These are phyloP conservation scores for Chytridiales sp. DNA, from an alignment of 371 early-diverging fungal genomes.

Conservation along the genomic window DNA sequence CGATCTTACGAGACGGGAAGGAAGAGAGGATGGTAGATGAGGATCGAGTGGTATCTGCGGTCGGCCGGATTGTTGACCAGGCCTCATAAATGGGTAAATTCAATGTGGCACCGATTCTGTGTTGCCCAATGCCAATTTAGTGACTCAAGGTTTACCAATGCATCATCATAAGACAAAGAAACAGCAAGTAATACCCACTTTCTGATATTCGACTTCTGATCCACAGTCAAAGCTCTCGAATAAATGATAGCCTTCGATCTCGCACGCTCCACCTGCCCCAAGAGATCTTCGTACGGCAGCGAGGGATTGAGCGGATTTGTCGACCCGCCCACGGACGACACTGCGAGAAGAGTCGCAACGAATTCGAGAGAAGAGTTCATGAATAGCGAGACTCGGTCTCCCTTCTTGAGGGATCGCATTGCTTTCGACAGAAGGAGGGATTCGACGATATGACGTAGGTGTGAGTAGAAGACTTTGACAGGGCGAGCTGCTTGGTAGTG, in stretches of 20 bases:
- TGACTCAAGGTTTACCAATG: neutral
- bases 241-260: conserved; percentile 64
- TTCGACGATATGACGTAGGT: conserved; percentile 18
- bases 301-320: conserved; percentile 79
- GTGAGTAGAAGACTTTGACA: conserved; percentile 28
- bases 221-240: conserved; percentile 49
- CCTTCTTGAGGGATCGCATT: conserved; percentile 44
- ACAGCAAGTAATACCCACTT: neutral
- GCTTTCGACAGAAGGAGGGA: conserved; percentile 17
- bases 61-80: neutral
- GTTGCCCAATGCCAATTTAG: neutral
- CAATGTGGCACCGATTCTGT: neutral
- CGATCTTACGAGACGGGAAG: neutral
- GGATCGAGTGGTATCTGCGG: neutral
- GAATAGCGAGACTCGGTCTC: conserved; percentile 67
- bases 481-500: neutral
- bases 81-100: neutral
- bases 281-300: conserved; percentile 71
- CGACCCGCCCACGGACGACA: conserved; percentile 59
- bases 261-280: conserved; percentile 77
- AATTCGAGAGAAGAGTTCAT: conserved; percentile 73
- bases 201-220: conserved; percentile 13
- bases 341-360: conserved; percentile 67
- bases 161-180: conserved; percentile 10
- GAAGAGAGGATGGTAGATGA: neutral